Percentiles rank a stretch among this genome's conserved stretches.
Conservation (phyloP, 352 stramenopile genomes). For the Phytophthora megakarya region DNA sequence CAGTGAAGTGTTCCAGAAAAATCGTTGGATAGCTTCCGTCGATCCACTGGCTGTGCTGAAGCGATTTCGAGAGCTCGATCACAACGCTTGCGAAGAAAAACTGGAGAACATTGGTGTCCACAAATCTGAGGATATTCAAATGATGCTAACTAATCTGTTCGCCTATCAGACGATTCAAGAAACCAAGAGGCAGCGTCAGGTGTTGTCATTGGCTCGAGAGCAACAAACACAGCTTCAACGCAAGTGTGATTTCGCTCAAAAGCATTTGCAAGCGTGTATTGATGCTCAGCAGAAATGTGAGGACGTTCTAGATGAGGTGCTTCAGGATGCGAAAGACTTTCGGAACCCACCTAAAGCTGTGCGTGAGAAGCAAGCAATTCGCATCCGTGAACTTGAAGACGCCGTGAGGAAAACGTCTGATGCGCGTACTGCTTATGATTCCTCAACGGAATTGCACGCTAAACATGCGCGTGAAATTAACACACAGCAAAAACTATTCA, state of each 20-base stretch:
- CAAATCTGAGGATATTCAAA: slow-evolving; percentile 46
- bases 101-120: slow-evolving; percentile 46
- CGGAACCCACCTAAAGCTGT: slow-evolving; percentile 63
- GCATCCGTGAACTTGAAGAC: slow-evolving; percentile 42
- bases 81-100: slow-evolving; percentile 32
- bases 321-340: slow-evolving; percentile 64
- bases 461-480: slow-evolving; percentile 27
- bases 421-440: slow-evolving; percentile 25
- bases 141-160: slow-evolving; percentile 66
- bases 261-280: slow-evolving; percentile 39
- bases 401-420: slow-evolving; percentile 24
- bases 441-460: slow-evolving; percentile 1
- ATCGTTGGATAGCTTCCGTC: slow-evolving; percentile 16
- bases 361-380: slow-evolving; percentile 36
- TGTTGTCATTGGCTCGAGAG: slow-evolving; percentile 17
- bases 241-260: slow-evolving; percentile 40
- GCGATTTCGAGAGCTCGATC: slow-evolving; percentile 30
- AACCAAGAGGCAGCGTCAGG: slow-evolving; percentile 32
- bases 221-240: slow-evolving; percentile 32
- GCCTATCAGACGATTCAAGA: slow-evolving; percentile 45
- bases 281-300: slow-evolving; percentile 24
- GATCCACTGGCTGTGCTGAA: slow-evolving; percentile 15
- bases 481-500: slow-evolving; percentile 23
- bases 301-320: slow-evolving; percentile 40
- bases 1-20: slow-evolving; percentile 51